Evolutionary conservation across 2,329 filamentous ascomycete genomes (phyloP), one percentile per base, ranked within the genome.

Genomic region (Chrysosporium queenslandicum): DNA sequence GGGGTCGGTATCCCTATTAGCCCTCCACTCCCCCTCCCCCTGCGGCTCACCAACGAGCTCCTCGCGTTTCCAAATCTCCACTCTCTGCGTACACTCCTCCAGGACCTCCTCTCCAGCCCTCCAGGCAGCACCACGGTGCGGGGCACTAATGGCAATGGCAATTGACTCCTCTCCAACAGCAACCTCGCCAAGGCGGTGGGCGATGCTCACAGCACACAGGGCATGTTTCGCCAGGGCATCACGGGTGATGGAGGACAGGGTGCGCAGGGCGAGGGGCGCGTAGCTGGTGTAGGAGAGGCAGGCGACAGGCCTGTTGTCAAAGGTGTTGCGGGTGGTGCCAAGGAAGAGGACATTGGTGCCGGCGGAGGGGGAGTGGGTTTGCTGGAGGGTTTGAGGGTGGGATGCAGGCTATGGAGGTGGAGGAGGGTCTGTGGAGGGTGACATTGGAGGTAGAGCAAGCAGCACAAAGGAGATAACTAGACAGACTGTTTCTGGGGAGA

Each of bases 1-100:
- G 45, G 71, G 68, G 55, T 75, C 73, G 8, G 85, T 86, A 69
- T 94, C 89, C 58, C 83, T 72, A 70, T 96, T 96, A 55, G 86
- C 87, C 70, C 88, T 83, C 90, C 90, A 96, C 41, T 92, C 78
- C 5, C 78, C 68, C n/a, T 62, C 72, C 2, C 80, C 85, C 53
- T 82, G 80, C 36, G 37, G 36, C 18, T 82, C 84, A 23, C 47
- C 76, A 42, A 78, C 81, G 74, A 96, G 96, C 66, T 88, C 85
- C 72, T 97, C 91, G 58, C 82, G 75, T 72, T 96, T 96, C 91
- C 91, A 96, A 39, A 98, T 83, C 73, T 98, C 92, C n/a, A 87
- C 87, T 58, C 77, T 81, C 52, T 79, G 80, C 73, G 97, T 98
- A 64, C 87, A 88, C 65, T 80, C 74, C 72, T 97, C 91, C 54